Percentiles rank a stretch among this genome's conserved stretches.
These are phyloP conservation scores for Coprinellus aureogranulatus DNA, from an alignment of 768 basidiomycete species.

Conservation along the genomic window DNA sequence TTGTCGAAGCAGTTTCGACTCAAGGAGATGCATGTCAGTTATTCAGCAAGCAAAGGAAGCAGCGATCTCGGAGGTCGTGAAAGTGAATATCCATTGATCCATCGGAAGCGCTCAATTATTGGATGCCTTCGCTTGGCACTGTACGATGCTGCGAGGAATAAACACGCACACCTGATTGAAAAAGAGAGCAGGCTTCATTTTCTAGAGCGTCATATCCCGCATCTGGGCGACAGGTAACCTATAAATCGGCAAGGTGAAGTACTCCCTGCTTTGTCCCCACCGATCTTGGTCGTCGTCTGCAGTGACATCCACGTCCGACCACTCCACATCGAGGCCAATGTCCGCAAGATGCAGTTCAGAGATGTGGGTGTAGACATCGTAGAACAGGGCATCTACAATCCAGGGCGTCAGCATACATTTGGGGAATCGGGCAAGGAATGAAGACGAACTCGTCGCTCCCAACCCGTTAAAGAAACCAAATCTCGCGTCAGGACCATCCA, in stretches of 20 bases:
- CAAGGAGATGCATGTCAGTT: too few relatives aligned
- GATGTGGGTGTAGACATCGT: slow-evolving; percentile 86
- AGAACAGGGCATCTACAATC: slow-evolving; percentile 74
- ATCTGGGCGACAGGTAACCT: slow-evolving; percentile 53
- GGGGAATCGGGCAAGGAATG: not conserved
- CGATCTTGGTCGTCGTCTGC: slow-evolving; percentile 49
- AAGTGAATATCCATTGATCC: too few relatives aligned
- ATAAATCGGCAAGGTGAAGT: slow-evolving; percentile 77
- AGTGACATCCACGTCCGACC: slow-evolving; percentile 76
- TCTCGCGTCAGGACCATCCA: slow-evolving; percentile 69
- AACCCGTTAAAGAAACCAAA: slow-evolving; percentile 98
- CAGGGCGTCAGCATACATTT: not conserved
- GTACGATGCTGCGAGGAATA: too few relatives aligned
- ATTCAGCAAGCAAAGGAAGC: too few relatives aligned
- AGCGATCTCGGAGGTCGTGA: too few relatives aligned
- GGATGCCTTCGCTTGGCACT: too few relatives aligned
- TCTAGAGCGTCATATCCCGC: not conserved
- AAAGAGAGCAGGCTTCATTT: too few relatives aligned
- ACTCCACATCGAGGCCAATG: slow-evolving; percentile 72
- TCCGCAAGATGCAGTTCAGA: slow-evolving; percentile 84
- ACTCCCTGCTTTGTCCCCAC: slow-evolving; percentile 76
- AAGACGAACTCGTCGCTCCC: slow-evolving; percentile 85
- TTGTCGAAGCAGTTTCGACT: too few relatives aligned
- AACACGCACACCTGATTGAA: too few relatives aligned
- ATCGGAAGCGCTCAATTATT: too few relatives aligned